phyloP scores from a whole-genome alignment of 352 stramenopile genomes.

The Blastocystis sp. region DNA sequence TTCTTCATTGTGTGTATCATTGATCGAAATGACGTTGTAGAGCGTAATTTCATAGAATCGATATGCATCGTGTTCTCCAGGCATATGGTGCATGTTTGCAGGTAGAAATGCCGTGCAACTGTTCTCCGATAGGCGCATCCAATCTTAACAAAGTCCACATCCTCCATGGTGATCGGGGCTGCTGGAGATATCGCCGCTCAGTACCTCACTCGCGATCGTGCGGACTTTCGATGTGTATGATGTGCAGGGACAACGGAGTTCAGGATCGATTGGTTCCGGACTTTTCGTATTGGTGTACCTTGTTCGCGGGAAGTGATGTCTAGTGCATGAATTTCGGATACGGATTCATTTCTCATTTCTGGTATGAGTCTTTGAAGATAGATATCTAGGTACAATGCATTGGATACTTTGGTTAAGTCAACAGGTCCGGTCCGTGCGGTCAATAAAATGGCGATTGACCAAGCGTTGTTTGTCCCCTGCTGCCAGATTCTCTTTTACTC shows the following conservation, averaged over 20 bases:
- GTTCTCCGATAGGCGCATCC: neutral
- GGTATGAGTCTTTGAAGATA: neutral
- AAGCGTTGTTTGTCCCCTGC: neutral
- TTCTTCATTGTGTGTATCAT: no score
- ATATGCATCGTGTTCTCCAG: conserved; percentile 4
- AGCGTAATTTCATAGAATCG: neutral
- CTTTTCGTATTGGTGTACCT: conserved; percentile 28
- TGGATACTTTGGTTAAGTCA: conserved; percentile 11
- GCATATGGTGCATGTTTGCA: neutral
- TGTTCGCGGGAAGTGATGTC: neutral
- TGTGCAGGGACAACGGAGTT: neutral
- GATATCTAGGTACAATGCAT: conserved; percentile 22
- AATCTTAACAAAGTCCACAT: conserved; percentile 42
- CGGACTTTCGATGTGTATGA: neutral
- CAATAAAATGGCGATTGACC: conserved; percentile 49
- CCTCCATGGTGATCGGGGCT: conserved; percentile 25
- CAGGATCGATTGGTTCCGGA: conserved; percentile 21
- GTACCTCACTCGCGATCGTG: conserved; percentile 13
- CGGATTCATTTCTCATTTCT: conserved; percentile 44
- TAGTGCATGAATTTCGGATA: conserved; percentile 60
- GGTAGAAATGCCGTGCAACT: neutral
- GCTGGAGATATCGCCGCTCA: conserved; percentile 43
- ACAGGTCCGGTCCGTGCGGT: neutral
- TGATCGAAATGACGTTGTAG: neutral
- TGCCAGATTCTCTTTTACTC: conserved; percentile 55